phyloP scores from a whole-genome alignment of 1,139 yeast genomes.

The Yamadazyma diospyri region DNA sequence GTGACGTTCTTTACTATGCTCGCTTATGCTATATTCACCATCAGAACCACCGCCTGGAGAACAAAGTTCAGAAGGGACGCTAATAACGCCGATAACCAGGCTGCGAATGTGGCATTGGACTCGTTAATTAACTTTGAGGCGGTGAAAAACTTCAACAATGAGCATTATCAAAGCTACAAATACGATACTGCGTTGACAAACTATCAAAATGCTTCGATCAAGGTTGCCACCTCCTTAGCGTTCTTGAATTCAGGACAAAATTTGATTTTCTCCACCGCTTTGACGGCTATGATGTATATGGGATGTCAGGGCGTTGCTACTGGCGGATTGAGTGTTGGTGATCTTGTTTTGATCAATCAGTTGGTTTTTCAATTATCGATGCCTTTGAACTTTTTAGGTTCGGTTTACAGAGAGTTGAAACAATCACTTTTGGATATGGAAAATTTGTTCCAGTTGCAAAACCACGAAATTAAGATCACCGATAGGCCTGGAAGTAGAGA shows the following conservation, averaged over 20 bases:
- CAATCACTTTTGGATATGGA: slow-evolving; percentile 94
- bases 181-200: slow-evolving; percentile 73
- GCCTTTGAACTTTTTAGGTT: slow-evolving; percentile 89
- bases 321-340: slow-evolving; percentile 89
- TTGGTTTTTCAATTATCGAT: slow-evolving; percentile 93
- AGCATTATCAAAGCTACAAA: slow-evolving; percentile 69
- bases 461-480: slow-evolving; percentile 62
- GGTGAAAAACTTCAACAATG: slow-evolving; percentile 92
- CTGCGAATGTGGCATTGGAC: slow-evolving; percentile 92
- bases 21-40: slow-evolving; percentile 82
- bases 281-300: slow-evolving; percentile 98
- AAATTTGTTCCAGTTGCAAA: slow-evolving; percentile 77
- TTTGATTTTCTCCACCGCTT: slow-evolving; percentile 82
- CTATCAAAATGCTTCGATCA: slow-evolving; percentile 79
- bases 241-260: slow-evolving; percentile 91
- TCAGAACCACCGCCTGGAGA: slow-evolving; percentile 94
- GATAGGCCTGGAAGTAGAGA: slow-evolving; percentile 63
- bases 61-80: slow-evolving; percentile 89
- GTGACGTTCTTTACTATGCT: slow-evolving; percentile 86
- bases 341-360: slow-evolving; percentile 92
- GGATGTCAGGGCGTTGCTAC: slow-evolving; percentile 91
- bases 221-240: slow-evolving; percentile 90
- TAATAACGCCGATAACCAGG: slow-evolving; percentile 89
- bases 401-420: slow-evolving; percentile 90
- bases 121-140: slow-evolving; percentile 92